These are phyloP conservation scores for Chrysophaeum taylorii DNA, from an alignment of 352 stramenopile species.

Conservation along the genomic window DNA sequence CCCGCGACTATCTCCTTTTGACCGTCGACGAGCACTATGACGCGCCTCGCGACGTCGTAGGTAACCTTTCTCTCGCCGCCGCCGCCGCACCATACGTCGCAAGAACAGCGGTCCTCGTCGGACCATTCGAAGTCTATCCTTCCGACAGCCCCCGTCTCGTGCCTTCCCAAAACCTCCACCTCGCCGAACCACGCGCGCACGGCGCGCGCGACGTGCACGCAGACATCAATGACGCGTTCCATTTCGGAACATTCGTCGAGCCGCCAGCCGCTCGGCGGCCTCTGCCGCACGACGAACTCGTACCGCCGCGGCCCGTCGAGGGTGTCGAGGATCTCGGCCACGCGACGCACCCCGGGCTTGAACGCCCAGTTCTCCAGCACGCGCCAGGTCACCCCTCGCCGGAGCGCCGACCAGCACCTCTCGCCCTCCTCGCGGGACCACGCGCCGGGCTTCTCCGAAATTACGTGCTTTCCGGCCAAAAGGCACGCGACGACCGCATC, in stretches of 20 bases:
- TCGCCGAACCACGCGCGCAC: neutral
- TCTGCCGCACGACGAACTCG: no score
- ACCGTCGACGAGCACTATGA: neutral
- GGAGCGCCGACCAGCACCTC: no score
- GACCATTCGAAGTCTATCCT: neutral
- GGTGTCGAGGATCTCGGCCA: neutral
- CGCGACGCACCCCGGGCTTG: neutral
- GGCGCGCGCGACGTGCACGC: neutral
- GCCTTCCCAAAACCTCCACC: neutral
- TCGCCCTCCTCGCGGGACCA: neutral
- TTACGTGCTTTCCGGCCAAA: neutral
- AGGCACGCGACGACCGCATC: neutral
- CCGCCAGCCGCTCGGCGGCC: no score
- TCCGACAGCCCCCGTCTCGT: neutral
- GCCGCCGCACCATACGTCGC: neutral
- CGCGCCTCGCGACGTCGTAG: neutral
- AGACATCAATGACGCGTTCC: neutral
- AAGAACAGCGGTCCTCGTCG: neutral
- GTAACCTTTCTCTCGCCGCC: neutral
- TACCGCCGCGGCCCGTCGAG: no score
- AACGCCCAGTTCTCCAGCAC: slow-evolving; percentile 6
- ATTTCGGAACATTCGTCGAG: no score
- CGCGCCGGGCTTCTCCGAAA: neutral
- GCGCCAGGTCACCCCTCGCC: neutral
- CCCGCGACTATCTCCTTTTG: neutral